Conservation (phyloP, 352 stramenopile genomes). For the Pythium grandisporangium region DNA sequence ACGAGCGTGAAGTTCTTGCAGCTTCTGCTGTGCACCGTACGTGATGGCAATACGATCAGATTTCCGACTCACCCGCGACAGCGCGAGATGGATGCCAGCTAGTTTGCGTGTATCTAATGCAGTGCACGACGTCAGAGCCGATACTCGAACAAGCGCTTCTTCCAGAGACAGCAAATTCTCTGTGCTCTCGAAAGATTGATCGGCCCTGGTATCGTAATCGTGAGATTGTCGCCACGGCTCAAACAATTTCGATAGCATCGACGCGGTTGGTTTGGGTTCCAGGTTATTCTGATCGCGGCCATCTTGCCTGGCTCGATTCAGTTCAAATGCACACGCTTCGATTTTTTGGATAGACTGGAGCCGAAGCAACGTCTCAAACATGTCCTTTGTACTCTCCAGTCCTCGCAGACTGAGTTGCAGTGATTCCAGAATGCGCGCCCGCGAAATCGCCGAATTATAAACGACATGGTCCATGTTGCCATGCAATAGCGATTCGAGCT, state of each 20-base stretch:
- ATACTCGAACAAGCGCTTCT: constrained; percentile 48
- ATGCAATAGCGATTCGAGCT: constrained; percentile 50
- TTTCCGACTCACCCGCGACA: constrained; percentile 50
- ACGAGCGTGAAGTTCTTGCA: constrained; percentile 39
- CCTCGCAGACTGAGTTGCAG: constrained; percentile 54
- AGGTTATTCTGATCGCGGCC: too few relatives aligned
- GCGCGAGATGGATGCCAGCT: constrained; percentile 41
- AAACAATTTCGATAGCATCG: too few relatives aligned
- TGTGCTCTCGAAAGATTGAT: constrained; percentile 41
- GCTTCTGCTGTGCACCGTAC: constrained; percentile 49
- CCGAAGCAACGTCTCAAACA: constrained; percentile 33
- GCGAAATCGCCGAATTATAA: constrained; percentile 22
- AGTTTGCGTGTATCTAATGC: too few relatives aligned
- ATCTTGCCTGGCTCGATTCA: too few relatives aligned
- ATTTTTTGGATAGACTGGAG: constrained; percentile 58
- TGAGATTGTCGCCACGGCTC: constrained; percentile 29
- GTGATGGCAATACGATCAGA: constrained; percentile 52
- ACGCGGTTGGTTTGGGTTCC: too few relatives aligned
- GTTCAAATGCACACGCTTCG: constrained; percentile 23
- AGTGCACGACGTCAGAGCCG: too few relatives aligned
- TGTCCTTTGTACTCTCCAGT: constrained; percentile 61
- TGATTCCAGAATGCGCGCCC: constrained; percentile 37
- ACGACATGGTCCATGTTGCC: constrained; percentile 29
- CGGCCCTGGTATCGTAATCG: constrained; percentile 2
- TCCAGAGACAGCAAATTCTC: constrained; percentile 55